phyloP scores from a whole-genome alignment of 2,329 filamentous ascomycete species.

The Diaporthe sp. region DNA sequence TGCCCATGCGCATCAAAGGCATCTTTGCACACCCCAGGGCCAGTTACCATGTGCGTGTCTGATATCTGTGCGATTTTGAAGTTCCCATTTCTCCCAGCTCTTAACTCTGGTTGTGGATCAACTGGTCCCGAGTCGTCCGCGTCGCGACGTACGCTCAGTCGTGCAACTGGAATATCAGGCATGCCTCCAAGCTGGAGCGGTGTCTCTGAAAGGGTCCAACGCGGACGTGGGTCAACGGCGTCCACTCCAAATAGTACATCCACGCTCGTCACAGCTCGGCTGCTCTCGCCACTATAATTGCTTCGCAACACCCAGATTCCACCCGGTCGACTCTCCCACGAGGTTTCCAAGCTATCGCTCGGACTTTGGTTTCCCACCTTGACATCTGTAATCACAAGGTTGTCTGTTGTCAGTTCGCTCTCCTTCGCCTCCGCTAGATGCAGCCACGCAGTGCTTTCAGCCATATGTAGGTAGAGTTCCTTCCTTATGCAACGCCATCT shows the following conservation, averaged over 20 bases:
- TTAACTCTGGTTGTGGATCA: slow-evolving; percentile 48
- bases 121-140: slow-evolving; percentile 46
- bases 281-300: slow-evolving; percentile 50
- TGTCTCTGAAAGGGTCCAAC: slow-evolving; percentile 51
- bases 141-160: slow-evolving; percentile 51
- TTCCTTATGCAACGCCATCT: slow-evolving; percentile 77
- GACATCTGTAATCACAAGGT: slow-evolving; percentile 72
- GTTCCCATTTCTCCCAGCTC: slow-evolving; percentile 75
- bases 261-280: slow-evolving; percentile 70
- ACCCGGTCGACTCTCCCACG: slow-evolving; percentile 75
- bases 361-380: slow-evolving; percentile 66
- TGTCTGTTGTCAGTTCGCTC: slow-evolving; percentile 73
- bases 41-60: slow-evolving; percentile 51
- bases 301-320: slow-evolving; percentile 76
- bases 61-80: slow-evolving; percentile 82
- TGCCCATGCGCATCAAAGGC: slow-evolving; percentile 51
- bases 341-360: slow-evolving; percentile 44
- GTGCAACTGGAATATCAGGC: slow-evolving; percentile 51
- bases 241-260: slow-evolving; percentile 75
- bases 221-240: slow-evolving; percentile 50
- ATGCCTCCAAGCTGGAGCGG: slow-evolving; percentile 52
- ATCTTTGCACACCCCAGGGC: slow-evolving; percentile 48
- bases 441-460: slow-evolving; percentile 73
- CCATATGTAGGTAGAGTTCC: slow-evolving; percentile 76
- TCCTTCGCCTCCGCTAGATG: slow-evolving; percentile 73